Conservation (phyloP, 306 rosid genomes). For the Arachis stenosperma region DNA sequence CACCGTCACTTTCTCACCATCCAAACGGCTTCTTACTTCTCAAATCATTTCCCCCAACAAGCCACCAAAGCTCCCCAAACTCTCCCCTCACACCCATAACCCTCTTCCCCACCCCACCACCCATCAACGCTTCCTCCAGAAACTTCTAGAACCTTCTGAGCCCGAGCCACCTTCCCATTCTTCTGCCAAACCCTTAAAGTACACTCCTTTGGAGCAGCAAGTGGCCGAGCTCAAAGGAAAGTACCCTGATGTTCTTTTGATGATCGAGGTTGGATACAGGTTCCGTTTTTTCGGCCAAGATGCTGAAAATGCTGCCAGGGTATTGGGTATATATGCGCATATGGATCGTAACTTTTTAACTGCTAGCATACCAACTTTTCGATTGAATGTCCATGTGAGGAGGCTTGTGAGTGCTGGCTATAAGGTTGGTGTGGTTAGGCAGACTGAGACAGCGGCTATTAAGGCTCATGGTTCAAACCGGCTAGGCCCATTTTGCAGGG, state of each 20-base stretch:
- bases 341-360: constrained; percentile 82
- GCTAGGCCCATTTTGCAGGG: constrained; percentile 79
- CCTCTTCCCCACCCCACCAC: constrained; percentile 56
- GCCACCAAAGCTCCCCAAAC: constrained; percentile 61
- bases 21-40: constrained; percentile 77
- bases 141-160: constrained; percentile 69
- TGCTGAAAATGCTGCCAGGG: constrained; percentile 78
- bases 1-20: constrained; percentile 75
- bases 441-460: constrained; percentile 93
- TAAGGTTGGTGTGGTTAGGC: constrained; percentile 92
- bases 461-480: constrained; percentile 82
- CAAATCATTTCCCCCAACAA: constrained; percentile 47
- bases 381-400: constrained; percentile 85
- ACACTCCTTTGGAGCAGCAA: constrained; percentile 81
- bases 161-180: constrained; percentile 33
- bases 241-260: constrained; percentile 84
- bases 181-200: constrained; percentile 41
- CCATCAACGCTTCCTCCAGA: constrained; percentile 73
- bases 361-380: constrained; percentile 84
- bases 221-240: constrained; percentile 68
- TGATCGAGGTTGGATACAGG: constrained; percentile 94
- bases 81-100: constrained; percentile 60
- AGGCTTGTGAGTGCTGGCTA: constrained; percentile 87
- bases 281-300: constrained; percentile 80
- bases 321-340: constrained; percentile 78